Percentiles rank a stretch among this genome's conserved stretches.
Conservation (phyloP, 176 grass and related monocot genomes). For the Musa acuminata region DNA sequence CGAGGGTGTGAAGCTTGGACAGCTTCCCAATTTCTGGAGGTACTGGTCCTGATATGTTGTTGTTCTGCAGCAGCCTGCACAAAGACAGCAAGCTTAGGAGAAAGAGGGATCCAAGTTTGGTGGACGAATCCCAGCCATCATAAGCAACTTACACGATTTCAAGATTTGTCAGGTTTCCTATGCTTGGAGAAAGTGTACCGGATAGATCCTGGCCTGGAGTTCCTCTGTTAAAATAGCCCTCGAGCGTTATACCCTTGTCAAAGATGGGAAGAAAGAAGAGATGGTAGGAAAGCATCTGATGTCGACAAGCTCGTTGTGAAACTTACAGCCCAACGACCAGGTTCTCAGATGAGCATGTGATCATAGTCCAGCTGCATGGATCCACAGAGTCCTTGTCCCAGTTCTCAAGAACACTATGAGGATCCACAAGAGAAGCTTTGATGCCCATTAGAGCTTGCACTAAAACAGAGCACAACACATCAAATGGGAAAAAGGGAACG, state of each 20-base stretch:
- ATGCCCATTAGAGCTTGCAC: slow-evolving; percentile 79
- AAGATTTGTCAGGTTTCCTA: slow-evolving; percentile 78
- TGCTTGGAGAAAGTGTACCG: slow-evolving; percentile 53
- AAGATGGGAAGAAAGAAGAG: too few species aligned
- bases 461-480: slow-evolving; percentile 2
- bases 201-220: slow-evolving; percentile 62
- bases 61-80: slow-evolving; percentile 6
- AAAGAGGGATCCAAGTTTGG: too few species aligned
- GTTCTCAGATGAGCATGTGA: slow-evolving; percentile 55
- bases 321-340: slow-evolving; percentile 57
- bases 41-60: slow-evolving; percentile 1
- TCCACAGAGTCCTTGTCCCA: slow-evolving; percentile 82
- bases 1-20: neutral
- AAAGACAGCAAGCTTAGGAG: neutral
- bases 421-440: slow-evolving; percentile 64
- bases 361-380: slow-evolving; percentile 71
- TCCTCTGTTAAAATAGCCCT: slow-evolving; percentile 25
- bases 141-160: slow-evolving; percentile 44
- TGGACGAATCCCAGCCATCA: neutral
- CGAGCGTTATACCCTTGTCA: too few species aligned
- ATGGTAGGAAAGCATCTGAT: too few species aligned
- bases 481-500: neutral
- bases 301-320: neutral
- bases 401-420: slow-evolving; percentile 54
- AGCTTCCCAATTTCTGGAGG: slow-evolving; percentile 8